Base-by-base conservation (phyloP, 495 filamentous ascomycete genomes). In the Podospora australis region DNA sequence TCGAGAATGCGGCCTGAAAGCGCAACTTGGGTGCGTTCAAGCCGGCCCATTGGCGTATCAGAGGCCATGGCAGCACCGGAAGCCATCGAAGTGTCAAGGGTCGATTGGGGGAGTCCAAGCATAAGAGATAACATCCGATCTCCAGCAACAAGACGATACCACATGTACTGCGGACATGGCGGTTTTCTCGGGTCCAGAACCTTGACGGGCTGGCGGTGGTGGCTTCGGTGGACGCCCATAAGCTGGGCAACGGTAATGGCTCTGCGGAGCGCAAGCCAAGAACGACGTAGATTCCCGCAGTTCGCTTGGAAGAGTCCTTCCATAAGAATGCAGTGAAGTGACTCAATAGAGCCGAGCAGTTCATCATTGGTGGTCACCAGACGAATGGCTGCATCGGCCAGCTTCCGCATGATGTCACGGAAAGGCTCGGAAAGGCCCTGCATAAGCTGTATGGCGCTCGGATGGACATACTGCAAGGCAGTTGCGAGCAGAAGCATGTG, bases 351-450 rank as follows among this genome's bases (percentile, higher is more conserved):
- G 50, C 55, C 48, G 38, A 65, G 48, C n/a, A 78, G 63, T 11
- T 73, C 68, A 26, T 79, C 75, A 42, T 77, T 72, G 17, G 60
- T 67, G 1, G 70, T 78, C 17, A 79, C 73, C 0, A 72, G 60
- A 16, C 35, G 14, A 17, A 36, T 52, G 21, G 70, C 73, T n/a
- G 59, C 60, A 2, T 72, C 65, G 6, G 69, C 56, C 4, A 63
- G 55, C 1, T 59, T 57, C 39, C 44, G 46, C 67, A 69, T 70
- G 22, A 73, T 63, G 7, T 49, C 46, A n/a, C 35, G 58, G 49
- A 57, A 55, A 7, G 45, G 28, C 2, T 46, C 24, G 30, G 49
- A 41, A 32, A 57, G 47, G 16, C 46, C 43, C 14, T 17, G 24
- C 11, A 63, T 32, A 3, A 58, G 29, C 5, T 35, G n/a, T 43